Evolutionary conservation across 768 basidiomycete species (phyloP).

Genomic region (Podaxis carcinomalis): DNA sequence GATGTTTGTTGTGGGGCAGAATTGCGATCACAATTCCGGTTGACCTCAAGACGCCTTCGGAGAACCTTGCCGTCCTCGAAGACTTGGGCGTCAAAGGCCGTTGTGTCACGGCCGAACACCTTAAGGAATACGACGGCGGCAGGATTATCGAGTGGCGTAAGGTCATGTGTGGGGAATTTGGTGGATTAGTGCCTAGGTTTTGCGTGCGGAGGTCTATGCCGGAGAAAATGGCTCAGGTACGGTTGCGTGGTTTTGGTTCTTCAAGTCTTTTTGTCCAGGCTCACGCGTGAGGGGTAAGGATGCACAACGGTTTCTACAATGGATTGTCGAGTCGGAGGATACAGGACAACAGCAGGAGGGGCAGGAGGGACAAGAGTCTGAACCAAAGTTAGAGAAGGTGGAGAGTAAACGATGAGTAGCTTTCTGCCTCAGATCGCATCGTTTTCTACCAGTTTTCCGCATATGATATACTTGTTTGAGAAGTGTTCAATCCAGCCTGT

Average conservation of each 20-base stretch:
- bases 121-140: constrained; percentile 47
- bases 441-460: constrained; percentile 85
- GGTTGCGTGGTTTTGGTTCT: constrained; percentile 11
- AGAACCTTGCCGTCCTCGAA: constrained; percentile 47
- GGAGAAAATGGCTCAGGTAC: constrained; percentile 46
- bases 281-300: background rate
- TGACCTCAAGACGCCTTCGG: constrained; percentile 37
- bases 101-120: constrained; percentile 51
- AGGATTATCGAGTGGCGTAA: constrained; percentile 54
- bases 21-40: constrained; percentile 50
- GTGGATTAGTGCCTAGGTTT: constrained; percentile 50
- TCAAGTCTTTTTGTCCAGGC: background rate
- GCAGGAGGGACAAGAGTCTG: constrained; percentile 12
- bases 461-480: constrained; percentile 86
- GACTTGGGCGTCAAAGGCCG: constrained; percentile 51
- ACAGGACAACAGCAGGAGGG: background rate
- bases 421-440: constrained; percentile 36
- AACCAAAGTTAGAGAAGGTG: constrained; percentile 6
- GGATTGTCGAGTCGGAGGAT: background rate
- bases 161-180: constrained; percentile 53
- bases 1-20: constrained; percentile 15
- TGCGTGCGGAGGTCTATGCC: constrained; percentile 43
- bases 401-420: background rate
- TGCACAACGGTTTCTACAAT: constrained; percentile 9
- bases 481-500: constrained; percentile 94